Conservation (phyloP, 2,329 filamentous ascomycete genomes). For the Aspergillus hortae region DNA sequence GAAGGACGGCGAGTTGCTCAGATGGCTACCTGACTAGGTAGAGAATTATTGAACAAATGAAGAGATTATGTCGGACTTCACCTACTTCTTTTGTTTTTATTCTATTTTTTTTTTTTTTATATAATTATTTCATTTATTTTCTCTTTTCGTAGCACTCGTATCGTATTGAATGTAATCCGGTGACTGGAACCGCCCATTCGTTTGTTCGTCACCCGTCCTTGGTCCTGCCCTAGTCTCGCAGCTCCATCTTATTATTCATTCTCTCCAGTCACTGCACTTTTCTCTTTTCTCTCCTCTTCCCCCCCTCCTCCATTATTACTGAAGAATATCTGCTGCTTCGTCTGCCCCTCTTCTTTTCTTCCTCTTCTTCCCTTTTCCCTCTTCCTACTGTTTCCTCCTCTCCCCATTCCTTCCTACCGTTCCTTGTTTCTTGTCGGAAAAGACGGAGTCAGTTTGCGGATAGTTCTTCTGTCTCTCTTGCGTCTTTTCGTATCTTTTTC, state of each 20-base stretch:
- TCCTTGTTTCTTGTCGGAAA: conserved; percentile 25
- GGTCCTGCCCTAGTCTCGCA: conserved; percentile 21
- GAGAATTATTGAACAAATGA: too few relatives aligned
- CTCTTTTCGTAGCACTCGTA: background rate
- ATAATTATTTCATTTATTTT: background rate
- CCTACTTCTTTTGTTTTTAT: background rate
- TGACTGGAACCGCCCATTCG: conserved; percentile 7
- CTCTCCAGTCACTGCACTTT: conserved; percentile 13
- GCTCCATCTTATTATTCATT: conserved; percentile 16
- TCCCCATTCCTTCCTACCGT: conserved; percentile 17
- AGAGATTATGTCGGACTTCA: too few relatives aligned
- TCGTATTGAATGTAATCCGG: background rate
- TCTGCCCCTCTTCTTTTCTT: conserved; percentile 16
- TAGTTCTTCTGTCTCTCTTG: conserved; percentile 18
- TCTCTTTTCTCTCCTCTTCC: conserved; percentile 15
- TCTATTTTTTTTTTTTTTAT: conserved; percentile 5
- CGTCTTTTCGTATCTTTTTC: conserved; percentile 19
- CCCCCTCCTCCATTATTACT: conserved; percentile 14
- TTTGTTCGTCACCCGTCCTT: conserved; percentile 22
- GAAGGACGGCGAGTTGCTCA: too few relatives aligned
- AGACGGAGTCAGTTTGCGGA: conserved; percentile 29
- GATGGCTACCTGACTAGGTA: too few relatives aligned
- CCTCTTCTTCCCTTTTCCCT: conserved; percentile 10
- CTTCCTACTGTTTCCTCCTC: conserved; percentile 11
- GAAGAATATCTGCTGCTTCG: conserved; percentile 19